Conservation (phyloP, 2,329 filamentous ascomycete genomes). For the Penicillium corylophilum region DNA sequence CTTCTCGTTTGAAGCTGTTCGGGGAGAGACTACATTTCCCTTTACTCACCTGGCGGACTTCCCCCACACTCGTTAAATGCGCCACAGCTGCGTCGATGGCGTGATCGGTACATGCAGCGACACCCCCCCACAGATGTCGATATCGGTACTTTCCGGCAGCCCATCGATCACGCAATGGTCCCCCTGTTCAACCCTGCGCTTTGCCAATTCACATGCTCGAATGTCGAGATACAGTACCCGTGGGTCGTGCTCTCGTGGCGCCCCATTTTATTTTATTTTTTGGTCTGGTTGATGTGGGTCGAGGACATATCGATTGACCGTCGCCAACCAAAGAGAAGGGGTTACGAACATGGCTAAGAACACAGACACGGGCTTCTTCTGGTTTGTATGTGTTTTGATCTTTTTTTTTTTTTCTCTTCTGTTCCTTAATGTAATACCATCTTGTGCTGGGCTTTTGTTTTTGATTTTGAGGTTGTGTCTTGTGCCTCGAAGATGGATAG, state of each 20-base stretch:
- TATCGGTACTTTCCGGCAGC: background rate
- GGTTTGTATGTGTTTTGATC: slow-evolving; percentile 1
- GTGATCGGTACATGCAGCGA: background rate
- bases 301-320: background rate
- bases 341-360: background rate
- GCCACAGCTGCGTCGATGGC: slow-evolving; percentile 1
- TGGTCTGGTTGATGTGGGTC: background rate
- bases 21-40: background rate
- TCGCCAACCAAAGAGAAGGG: background rate
- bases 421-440: slow-evolving; percentile 28
- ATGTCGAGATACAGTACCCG: slow-evolving; percentile 18
- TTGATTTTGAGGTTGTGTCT: background rate
- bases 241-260: slow-evolving; percentile 14
- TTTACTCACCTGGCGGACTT: background rate
- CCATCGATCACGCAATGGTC: background rate
- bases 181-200: background rate
- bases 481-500: slow-evolving; percentile 2
- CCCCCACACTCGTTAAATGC: background rate
- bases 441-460: slow-evolving; percentile 18
- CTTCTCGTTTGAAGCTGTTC: background rate
- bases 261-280: slow-evolving; percentile 5
- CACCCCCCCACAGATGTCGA: background rate
- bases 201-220: background rate
- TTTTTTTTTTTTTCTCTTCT: slow-evolving; percentile 3
- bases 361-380: background rate